Conservation (phyloP, 208 protist species). For the Acanthamoeba sp. region DNA sequence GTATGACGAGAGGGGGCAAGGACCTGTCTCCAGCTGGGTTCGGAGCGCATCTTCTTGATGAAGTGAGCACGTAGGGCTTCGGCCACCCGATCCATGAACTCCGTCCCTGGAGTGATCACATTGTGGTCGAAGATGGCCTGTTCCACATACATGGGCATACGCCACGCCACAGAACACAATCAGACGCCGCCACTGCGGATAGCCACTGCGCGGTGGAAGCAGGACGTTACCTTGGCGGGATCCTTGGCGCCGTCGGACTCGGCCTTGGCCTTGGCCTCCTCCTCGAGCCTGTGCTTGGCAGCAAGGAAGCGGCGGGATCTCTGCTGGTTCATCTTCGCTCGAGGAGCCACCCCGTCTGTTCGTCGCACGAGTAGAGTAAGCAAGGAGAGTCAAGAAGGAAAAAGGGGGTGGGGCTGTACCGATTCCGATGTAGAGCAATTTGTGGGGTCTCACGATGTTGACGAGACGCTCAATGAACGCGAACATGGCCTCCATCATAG, state of each 20-base stretch:
- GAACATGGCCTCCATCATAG: slow-evolving; percentile 95
- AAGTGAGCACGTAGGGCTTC: slow-evolving; percentile 96
- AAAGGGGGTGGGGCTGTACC: slow-evolving; percentile 30
- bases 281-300: slow-evolving; percentile 94
- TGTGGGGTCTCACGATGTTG: slow-evolving; percentile 96
- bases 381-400: background rate
- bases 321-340: slow-evolving; percentile 99
- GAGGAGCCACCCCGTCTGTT: slow-evolving; percentile 98
- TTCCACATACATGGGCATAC: too few species aligned
- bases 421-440: slow-evolving; percentile 97
- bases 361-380: slow-evolving; percentile 27
- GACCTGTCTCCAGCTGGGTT: slow-evolving; percentile 94
- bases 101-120: slow-evolving; percentile 99
- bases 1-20: too few species aligned
- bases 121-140: slow-evolving; percentile 97
- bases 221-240: background rate
- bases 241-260: background rate
- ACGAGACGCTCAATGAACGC: slow-evolving; percentile 98
- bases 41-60: slow-evolving; percentile 94
- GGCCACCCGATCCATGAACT: slow-evolving; percentile 98
- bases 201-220: background rate
- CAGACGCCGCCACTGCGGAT: too few species aligned
- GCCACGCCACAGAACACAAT: too few species aligned
- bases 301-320: slow-evolving; percentile 97
- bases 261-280: slow-evolving; percentile 78